Percentiles rank a stretch among this genome's conserved stretches.
These are phyloP conservation scores for Coemansia sp. DNA, from an alignment of 192 early-diverging fungal genomes.

Conservation along the genomic window DNA sequence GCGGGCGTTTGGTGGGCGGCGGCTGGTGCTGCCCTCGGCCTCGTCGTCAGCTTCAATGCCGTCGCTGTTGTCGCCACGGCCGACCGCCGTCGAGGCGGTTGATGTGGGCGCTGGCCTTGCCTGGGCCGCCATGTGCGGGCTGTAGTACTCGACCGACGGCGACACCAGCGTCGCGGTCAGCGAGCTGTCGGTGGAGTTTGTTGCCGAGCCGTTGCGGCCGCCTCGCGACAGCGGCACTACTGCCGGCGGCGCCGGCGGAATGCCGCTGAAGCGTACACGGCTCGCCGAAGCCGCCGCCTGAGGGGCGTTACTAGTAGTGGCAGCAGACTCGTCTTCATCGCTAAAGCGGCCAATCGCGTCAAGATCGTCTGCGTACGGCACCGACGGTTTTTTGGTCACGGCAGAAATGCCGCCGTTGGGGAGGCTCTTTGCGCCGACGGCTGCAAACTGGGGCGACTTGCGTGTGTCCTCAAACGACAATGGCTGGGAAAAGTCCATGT, in stretches of 20 bases:
- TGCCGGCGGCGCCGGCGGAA: not conserved
- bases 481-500: slow-evolving; percentile 41
- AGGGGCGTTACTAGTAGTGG: not conserved
- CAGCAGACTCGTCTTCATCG: slow-evolving; percentile 16
- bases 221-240: slow-evolving; percentile 18
- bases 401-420: slow-evolving; percentile 3
- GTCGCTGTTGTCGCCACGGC: slow-evolving; percentile 2
- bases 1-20: not conserved
- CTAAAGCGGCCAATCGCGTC: slow-evolving; percentile 41
- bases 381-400: not conserved
- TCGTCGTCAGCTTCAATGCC: slow-evolving; percentile 42
- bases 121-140: slow-evolving; percentile 19
- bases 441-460: not conserved
- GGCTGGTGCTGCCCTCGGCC: slow-evolving; percentile 8
- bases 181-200: slow-evolving; percentile 45
- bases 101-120: not conserved
- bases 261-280: slow-evolving; percentile 29
- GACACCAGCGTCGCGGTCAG: slow-evolving; percentile 46
- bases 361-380: slow-evolving; percentile 21
- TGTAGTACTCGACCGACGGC: slow-evolving; percentile 45
- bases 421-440: slow-evolving; percentile 22
- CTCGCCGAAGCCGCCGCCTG: slow-evolving; percentile 2
- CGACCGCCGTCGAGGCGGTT: slow-evolving; percentile 3
- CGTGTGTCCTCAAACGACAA: slow-evolving; percentile 24
- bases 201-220: slow-evolving; percentile 9